Evolutionary conservation across 2,329 filamentous ascomycete species (phyloP), one percentile per base, ranked within the genome.

Genomic region (Xylaria sp.): DNA sequence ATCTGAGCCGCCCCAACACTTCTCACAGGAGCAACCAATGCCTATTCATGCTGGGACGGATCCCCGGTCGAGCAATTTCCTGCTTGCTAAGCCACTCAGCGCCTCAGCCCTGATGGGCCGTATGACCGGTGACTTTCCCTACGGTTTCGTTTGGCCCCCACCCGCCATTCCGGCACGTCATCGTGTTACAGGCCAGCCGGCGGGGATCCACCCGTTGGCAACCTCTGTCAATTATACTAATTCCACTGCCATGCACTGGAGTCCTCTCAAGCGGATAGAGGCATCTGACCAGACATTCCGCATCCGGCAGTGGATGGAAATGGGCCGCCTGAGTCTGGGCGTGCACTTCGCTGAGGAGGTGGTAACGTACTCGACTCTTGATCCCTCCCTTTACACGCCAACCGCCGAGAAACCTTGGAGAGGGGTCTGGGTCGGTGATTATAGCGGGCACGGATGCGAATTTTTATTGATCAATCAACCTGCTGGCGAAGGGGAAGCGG

Each of bases 341-440:
- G 70, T 82, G 50, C 81, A 77, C 59, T 72, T 83, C 26, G 81
- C 78, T 22, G 81, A 85, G 62, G 76, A 81, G 51, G 63, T 85
- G 39, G 72, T 85, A 63, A 91, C 89, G 0, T 88, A 82, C 58
- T 77, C 84, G 7, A 95, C 92, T 0, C 76, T 97, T 1, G 85
- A 91, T 40, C 83, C 86, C 2, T 75, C 75, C 2, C 72, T 88
- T n/a, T 97, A 96, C 69, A 94, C 86, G 0, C 91, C 93, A 0
- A 96, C 92, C 0, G 70, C 75, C 8, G 79, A 86, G 50, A 93
- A 92, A 68, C 92, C 92, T 0, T 97, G 87, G 77, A 86, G 91
- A 59, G 93, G 93, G 0, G 91, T 99, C 24, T 97, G 91, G 89
- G 88, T 92, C 16, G 92, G 92, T 0, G 92, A 97, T 69, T 97